Base-by-base conservation (phyloP, 768 basidiomycete species). In the Tephrocybe rancida region DNA sequence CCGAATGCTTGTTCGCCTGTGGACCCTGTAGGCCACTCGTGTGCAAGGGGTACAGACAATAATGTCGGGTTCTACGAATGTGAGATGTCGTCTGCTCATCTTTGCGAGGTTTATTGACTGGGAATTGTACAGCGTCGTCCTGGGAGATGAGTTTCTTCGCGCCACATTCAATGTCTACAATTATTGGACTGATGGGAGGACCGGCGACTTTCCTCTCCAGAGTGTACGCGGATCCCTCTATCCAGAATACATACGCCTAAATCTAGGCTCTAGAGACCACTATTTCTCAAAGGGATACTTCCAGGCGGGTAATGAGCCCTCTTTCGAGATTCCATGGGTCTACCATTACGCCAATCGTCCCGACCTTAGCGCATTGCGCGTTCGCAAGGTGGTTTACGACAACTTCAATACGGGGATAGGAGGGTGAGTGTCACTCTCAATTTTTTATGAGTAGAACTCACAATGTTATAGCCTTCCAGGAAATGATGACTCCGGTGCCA, bases 141-240 rank as follows among this genome's bases (percentile, higher is more conserved):
- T 81, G 79, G 79, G 78, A 81, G 54, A 76, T 76, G 69, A 78
- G 75, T 61, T 79, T 80, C 65, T 80, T 79, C 52, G 77, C 75
- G 2, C 79, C 80, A 3, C 78, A 81, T 49, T 78, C 78, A 5
- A 78, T 80, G 70, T 66, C 76, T 16, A 78, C 77, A 1, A 59
- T 80, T 27, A 63, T 81, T 27, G 57, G 58, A 14, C 69, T 80
- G 3, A 81, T 80, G 79, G 80, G 79, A 24, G 80, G 80, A 0
- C 61, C 68, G 8, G 66, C 54, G 1, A 75, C 73, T 0, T 81
- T 78, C 52, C 59, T 79, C 19, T 61, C 66, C 27, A 64, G 80
- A 49, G 62, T 77, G 78, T 80, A 48, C 47, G 73, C 59, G 8
- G 19, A 8, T 13, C 6, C 26, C 29, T 9, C 6, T 29, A 21